Percentiles rank a stretch among this genome's conserved stretches.
Conservation (phyloP, 2,329 filamentous ascomycete genomes). For the Colletotrichum liriopes region DNA sequence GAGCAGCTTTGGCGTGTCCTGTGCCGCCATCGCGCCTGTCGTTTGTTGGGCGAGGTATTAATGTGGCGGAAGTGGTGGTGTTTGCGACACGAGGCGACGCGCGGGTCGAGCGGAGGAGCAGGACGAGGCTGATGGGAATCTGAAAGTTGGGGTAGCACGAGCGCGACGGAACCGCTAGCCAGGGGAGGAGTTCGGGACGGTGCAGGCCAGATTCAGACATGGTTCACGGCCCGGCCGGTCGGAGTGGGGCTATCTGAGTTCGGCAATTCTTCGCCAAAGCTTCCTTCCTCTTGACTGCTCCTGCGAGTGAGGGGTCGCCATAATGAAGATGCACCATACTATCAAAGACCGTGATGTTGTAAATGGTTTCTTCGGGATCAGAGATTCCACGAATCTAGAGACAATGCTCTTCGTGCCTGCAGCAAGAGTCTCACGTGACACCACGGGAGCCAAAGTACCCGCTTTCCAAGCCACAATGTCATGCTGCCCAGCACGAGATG, state of each 20-base stretch:
- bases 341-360: not conserved
- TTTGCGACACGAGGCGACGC: not conserved
- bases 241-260: not conserved
- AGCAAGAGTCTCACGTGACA: not conserved
- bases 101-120: not conserved
- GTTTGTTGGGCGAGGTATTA: not conserved
- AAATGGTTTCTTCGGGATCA: fast-evolving
- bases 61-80: not conserved
- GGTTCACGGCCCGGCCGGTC: not conserved
- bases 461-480: no score
- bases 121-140: slow-evolving; percentile 11
- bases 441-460: no score
- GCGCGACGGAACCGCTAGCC: slow-evolving; percentile 3
- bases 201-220: slow-evolving; percentile 10
- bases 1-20: slow-evolving; percentile 66
- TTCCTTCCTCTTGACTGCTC: not conserved
- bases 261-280: not conserved
- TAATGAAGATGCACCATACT: not conserved
- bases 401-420: not conserved
- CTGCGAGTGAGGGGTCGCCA: no score
- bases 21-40: slow-evolving; percentile 35
- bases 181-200: slow-evolving; percentile 9
- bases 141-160: slow-evolving; percentile 22
- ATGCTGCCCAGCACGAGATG: no score
- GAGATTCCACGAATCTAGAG: not conserved